These are phyloP conservation scores for Penicillium griseofulvum DNA, from an alignment of 2,329 filamentous ascomycete genomes.

Conservation along the genomic window DNA sequence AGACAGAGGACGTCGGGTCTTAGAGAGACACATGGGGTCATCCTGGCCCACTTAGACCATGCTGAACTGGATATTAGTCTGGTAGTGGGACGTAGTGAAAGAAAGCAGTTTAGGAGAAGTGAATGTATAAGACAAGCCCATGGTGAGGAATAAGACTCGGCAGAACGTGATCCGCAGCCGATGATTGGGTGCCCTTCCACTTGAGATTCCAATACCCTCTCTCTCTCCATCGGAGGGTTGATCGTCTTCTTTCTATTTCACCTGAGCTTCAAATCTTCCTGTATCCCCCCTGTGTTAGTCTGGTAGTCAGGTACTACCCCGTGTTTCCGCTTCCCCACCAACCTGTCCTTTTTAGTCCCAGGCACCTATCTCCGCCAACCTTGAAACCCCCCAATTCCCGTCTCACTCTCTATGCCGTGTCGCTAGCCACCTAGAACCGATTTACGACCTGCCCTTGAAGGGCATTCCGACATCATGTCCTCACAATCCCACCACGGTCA, in stretches of 20 bases:
- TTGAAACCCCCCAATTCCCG: constrained; percentile 11
- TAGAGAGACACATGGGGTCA: background rate
- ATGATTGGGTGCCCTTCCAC: constrained; percentile 25
- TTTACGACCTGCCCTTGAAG: constrained; percentile 27
- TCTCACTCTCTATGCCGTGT: constrained; percentile 22
- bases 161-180: constrained; percentile 25
- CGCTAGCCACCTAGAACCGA: constrained; percentile 15
- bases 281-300: constrained; percentile 12
- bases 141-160: background rate
- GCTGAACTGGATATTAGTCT: background rate
- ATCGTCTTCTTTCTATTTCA: constrained; percentile 9
- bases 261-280: constrained; percentile 2
- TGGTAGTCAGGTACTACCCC: constrained; percentile 24
- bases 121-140: background rate
- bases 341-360: constrained; percentile 13
- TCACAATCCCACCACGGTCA: constrained; percentile 32
- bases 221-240: constrained; percentile 6
- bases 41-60: background rate
- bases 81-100: background rate
- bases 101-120: background rate
- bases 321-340: constrained; percentile 19
- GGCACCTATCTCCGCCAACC: constrained; percentile 5
- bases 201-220: constrained; percentile 17
- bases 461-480: constrained; percentile 33
- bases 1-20: background rate